Evolutionary conservation across 2,329 filamentous ascomycete genomes (phyloP), one percentile per base, ranked within the genome.

Genomic region (Talaromyces sp.): DNA sequence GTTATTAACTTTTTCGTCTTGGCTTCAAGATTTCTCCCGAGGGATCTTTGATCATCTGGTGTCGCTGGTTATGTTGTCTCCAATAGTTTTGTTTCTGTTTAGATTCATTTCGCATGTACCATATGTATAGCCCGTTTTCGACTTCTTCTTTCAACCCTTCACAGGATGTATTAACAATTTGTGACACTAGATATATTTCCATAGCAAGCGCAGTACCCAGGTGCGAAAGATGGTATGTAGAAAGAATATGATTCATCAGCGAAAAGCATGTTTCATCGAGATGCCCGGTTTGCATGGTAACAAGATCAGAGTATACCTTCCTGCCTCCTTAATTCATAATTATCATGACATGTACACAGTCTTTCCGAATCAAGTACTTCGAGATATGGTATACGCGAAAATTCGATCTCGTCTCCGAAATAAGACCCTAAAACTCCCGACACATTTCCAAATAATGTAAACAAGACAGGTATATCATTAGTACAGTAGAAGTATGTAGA

Each of bases 151-250:
- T 35, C 21, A 25, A 9, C 35, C 33, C 54, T 57, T 40, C 28
- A 35, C n/a, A 52, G 48, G 48, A 61, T 61, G 59, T 61, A 61
- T 44, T 55, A 61, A 54, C 59, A 61, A 35, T 37, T 28, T 57
- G 33, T 39, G 21, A n/a, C 35, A 40, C 39, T 40, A 28, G 12
- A 37, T 28, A 21, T 18, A 25, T 23, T 35, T 11, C 21, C 25
- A 33, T n/a, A 37, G 31, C 31, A 16, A 54, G 23, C 23, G 31
- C 31, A n/a, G 28, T 16, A 33, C 11, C 18, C 21, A 12, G 21
- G 23, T 48, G 21, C 28, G 11, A 23, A 54, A 37, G 48, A 8
- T 35, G n/a, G 35, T 21, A 52, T 31, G n/a, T 21, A 35, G 50
- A 23, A 31, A 33, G 6, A 21, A 23, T 37, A 37, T 54, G 37